Evolutionary conservation across 139 green algal genomes (phyloP).

Genomic region (Chlorella sp.): DNA sequence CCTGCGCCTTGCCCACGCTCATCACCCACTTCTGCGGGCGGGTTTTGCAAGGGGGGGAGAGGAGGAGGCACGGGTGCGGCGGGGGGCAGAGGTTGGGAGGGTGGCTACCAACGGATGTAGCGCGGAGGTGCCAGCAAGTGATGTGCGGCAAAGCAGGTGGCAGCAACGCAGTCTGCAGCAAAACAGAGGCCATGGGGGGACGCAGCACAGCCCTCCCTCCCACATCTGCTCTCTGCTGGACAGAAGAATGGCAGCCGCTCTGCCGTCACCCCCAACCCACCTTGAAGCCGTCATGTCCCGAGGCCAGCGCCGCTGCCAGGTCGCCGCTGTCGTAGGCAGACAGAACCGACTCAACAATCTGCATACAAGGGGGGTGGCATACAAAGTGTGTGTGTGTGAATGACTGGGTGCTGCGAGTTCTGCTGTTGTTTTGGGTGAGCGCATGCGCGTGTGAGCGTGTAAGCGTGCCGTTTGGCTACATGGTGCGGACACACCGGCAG

Average conservation of each 20-base stretch:
- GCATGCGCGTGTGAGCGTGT: too few relatives aligned
- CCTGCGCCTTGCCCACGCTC: constrained; percentile 90
- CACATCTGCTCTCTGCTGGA: background rate
- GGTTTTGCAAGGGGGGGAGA: too few relatives aligned
- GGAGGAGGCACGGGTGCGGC: background rate
- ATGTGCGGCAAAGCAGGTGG: background rate
- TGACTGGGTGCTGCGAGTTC: too few relatives aligned
- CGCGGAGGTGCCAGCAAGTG: background rate
- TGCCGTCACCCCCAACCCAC: background rate
- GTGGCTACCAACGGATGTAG: background rate
- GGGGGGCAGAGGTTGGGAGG: background rate
- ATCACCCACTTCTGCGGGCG: constrained; percentile 84
- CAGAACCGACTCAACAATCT: constrained; percentile 84
- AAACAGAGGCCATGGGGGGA: background rate
- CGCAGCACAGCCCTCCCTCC: background rate
- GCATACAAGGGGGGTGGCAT: background rate
- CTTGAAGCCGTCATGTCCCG: constrained; percentile 80
- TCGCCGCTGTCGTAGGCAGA: constrained; percentile 80
- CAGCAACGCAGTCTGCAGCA: background rate
- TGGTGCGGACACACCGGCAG: too few relatives aligned
- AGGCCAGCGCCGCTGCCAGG: constrained; percentile 74
- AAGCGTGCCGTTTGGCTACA: too few relatives aligned
- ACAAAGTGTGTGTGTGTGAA: background rate
- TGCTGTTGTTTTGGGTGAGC: too few relatives aligned
- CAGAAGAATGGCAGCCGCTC: background rate